These are phyloP conservation scores for Conidiobolus incongruus DNA, from an alignment of 371 early-diverging fungal genomes.

Conservation along the genomic window DNA sequence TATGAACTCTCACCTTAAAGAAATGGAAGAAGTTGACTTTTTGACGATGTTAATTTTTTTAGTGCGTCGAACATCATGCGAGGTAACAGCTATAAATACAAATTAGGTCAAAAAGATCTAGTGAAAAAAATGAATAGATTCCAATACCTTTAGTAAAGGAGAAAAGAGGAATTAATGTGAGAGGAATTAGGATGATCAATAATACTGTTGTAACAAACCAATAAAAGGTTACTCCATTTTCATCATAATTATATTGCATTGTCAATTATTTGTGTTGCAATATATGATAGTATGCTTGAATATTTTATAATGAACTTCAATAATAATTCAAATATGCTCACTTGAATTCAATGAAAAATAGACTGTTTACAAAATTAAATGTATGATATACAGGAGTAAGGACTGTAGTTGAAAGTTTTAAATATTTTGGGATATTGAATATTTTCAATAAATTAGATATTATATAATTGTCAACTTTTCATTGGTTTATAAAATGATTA, in stretches of 20 bases:
- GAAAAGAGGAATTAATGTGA: constrained; percentile 29
- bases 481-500: too few relatives aligned
- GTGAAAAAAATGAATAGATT: neutral
- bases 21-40: constrained; percentile 2
- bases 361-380: too few relatives aligned
- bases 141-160: constrained; percentile 18
- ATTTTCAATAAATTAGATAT: too few relatives aligned
- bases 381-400: too few relatives aligned
- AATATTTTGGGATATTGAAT: too few relatives aligned
- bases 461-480: too few relatives aligned
- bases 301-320: too few relatives aligned
- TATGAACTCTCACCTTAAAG: neutral
- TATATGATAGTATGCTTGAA: too few relatives aligned
- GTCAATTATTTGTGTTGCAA: neutral
- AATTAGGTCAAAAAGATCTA: neutral
- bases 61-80: constrained; percentile 7
- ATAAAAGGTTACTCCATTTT: constrained; percentile 80
- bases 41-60: constrained; percentile 9
- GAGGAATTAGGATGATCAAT: constrained; percentile 54
- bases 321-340: too few relatives aligned
- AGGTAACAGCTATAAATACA: constrained; percentile 3
- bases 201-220: constrained; percentile 75
- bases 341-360: too few relatives aligned
- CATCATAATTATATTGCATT: constrained; percentile 72
- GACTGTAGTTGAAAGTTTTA: too few relatives aligned